These are phyloP conservation scores for Backusella psychrophila DNA, from an alignment of 192 early-diverging fungal species.

Conservation along the genomic window DNA sequence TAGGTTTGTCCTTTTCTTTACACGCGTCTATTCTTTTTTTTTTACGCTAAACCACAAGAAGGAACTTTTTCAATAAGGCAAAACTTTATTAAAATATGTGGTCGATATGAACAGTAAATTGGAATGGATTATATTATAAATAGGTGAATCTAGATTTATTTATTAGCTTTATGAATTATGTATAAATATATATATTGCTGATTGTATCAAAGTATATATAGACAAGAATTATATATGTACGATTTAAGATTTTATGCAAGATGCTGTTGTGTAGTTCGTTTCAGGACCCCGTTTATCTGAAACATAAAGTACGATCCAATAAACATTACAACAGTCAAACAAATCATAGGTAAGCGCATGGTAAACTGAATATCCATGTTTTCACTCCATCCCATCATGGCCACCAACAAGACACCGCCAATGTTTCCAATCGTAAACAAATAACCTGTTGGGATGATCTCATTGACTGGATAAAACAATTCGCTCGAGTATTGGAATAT, in stretches of 20 bases:
- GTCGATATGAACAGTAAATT: too few relatives aligned
- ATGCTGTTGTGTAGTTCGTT: conserved; percentile 15
- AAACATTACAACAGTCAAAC: conserved; percentile 10
- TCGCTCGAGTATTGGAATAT: conserved; percentile 43
- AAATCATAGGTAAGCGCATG: conserved; percentile 36
- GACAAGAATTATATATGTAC: background rate
- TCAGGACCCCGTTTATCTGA: conserved; percentile 21
- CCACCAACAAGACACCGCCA: conserved; percentile 33
- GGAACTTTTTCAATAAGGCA: background rate
- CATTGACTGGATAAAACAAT: conserved; percentile 35
- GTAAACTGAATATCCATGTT: conserved; percentile 23
- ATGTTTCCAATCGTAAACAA: conserved; percentile 34
- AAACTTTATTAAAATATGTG: background rate
- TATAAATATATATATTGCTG: background rate
- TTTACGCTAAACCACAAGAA: background rate
- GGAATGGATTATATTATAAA: background rate
- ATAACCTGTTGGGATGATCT: conserved; percentile 42
- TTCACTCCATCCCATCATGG: conserved; percentile 38
- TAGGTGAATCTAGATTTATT: background rate
- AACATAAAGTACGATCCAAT: conserved; percentile 15
- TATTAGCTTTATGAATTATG: background rate
- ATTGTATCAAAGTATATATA: background rate
- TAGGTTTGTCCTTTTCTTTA: background rate
- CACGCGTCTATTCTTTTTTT: background rate
- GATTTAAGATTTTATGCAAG: conserved; percentile 7